phyloP scores from a whole-genome alignment of 2,329 filamentous ascomycete species.

The Ophiosphaerella narmari region DNA sequence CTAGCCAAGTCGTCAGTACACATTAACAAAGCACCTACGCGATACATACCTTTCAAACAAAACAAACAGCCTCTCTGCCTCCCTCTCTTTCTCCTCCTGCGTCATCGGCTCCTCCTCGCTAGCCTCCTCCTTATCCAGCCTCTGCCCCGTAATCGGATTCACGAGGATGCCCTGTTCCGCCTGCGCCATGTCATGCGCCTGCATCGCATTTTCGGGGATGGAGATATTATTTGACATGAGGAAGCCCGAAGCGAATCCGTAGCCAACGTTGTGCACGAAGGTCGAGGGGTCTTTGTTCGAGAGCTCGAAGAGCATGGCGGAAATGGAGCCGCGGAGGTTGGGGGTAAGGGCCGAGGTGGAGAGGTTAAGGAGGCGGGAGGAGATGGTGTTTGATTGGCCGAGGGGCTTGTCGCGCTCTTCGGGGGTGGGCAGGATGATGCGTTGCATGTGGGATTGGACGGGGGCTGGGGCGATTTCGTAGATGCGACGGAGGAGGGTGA shows the following conservation, averaged over 20 bases:
- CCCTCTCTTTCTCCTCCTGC: conserved; percentile 85
- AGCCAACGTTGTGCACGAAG: conserved; percentile 91
- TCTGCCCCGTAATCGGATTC: conserved; percentile 89
- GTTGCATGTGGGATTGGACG: conserved; percentile 66
- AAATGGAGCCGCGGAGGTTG: conserved; percentile 74
- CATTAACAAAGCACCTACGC: too few species aligned
- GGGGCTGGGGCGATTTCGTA: conserved; percentile 69
- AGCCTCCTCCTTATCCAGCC: conserved; percentile 68
- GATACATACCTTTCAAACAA: conserved; percentile 75
- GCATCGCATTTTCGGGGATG: conserved; percentile 69
- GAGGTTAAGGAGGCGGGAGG: conserved; percentile 76
- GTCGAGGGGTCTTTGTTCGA: conserved; percentile 78
- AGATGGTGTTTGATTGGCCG: conserved; percentile 73
- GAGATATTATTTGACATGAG: conserved; percentile 82
- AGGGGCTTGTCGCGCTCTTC: conserved; percentile 77
- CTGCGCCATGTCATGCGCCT: conserved; percentile 53
- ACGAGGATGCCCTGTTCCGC: conserved; percentile 51
- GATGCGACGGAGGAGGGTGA: conserved; percentile 75
- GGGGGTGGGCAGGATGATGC: conserved; percentile 73
- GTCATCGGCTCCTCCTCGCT: conserved; percentile 75
- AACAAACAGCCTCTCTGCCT: conserved; percentile 87
- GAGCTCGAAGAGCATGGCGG: conserved; percentile 81
- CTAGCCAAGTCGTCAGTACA: conserved; percentile 34
- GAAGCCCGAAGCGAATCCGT: conserved; percentile 90
- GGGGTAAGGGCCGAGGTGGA: conserved; percentile 75